Percentiles rank a stretch among this genome's conserved stretches.
Evolutionary conservation across 495 filamentous ascomycete species (phyloP).

Genomic region (Cercophora newfieldiana): DNA sequence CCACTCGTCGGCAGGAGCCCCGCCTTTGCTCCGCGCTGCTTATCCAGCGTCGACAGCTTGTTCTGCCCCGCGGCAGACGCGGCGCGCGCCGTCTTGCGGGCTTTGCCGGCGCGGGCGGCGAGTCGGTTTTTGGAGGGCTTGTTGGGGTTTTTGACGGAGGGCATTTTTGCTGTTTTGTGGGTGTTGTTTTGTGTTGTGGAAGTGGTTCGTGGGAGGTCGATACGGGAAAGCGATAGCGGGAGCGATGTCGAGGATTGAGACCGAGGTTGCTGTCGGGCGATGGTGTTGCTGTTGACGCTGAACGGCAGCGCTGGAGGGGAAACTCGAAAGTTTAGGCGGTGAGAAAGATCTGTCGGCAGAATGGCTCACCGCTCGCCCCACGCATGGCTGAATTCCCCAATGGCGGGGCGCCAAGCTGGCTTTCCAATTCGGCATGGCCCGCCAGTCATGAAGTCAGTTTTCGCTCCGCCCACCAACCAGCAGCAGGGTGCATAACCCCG

Average conservation of each 20-base stretch:
- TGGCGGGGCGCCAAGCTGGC: too few species aligned
- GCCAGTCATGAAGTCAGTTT: neutral
- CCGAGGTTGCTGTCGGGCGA: neutral
- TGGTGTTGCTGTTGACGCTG: neutral
- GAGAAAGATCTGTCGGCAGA: neutral
- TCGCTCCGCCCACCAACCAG: neutral
- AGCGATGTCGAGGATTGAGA: neutral
- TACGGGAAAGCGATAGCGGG: neutral
- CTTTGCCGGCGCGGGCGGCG: conserved; percentile 35
- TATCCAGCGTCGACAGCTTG: conserved; percentile 36
- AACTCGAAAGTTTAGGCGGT: conserved; percentile 7
- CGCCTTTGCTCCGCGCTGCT: conserved; percentile 36
- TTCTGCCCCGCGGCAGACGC: conserved; percentile 23
- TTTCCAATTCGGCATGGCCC: too few species aligned
- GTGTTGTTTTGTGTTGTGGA: neutral
- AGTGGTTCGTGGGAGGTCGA: too few species aligned
- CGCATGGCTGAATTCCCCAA: too few species aligned
- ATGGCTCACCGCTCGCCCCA: too few species aligned
- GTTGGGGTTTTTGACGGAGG: conserved; percentile 50
- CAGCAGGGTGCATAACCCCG: neutral
- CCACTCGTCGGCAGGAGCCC: conserved; percentile 48
- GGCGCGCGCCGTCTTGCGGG: conserved; percentile 30
- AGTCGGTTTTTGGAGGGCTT: conserved; percentile 44
- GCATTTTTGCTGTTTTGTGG: conserved; percentile 31
- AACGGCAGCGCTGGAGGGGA: neutral